Evolutionary conservation across 164 flowering plant genomes (phyloP), one percentile per base, ranked within the genome.

Genomic region (Taxillus chinensis): DNA sequence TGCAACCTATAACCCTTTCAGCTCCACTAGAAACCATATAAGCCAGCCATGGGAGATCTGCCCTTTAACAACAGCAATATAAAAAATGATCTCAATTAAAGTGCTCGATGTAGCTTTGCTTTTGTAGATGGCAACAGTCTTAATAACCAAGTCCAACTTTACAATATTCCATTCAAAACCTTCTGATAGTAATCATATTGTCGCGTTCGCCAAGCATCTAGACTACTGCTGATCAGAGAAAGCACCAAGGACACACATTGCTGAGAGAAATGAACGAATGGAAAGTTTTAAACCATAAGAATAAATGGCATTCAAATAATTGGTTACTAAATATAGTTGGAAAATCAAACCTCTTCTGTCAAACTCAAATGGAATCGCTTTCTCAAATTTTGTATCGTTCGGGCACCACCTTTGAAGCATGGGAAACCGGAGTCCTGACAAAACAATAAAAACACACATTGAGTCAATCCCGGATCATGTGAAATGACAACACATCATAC

Each of bases 221-320:
- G 77, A 78, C 99, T 95, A 77, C 96, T 89, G 78, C 98, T 95
- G 62, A 95, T 95, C 58, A 95, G 79, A 55, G 99, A 91, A 61
- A 95, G 92, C 62, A 95, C 99, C 85, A 95, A 75, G 41, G 99
- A 91, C 41, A 95, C 99, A 74, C 99, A 95, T 86, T 95, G 99
- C 99, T 95, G 98, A 74, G 37, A 60, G 48, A 75, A 68, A 71
- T 55, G 58, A 70, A 67, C 39, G 40, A 17, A 43, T 38, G 13
- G 41, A 11, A 16, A 1, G 49, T 38, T 70, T 57, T 69, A 62
- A 59, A 61, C 43, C 42, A 41, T 27, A 39, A 5, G 41, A 40
- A 60, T 40, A 12, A 55, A 17, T 40, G 49, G 40, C 9, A 59
- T 56, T 15, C 50, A 41, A 41, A 11, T 39, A 54, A 10, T 14